Conservation (phyloP, 257 asterid species). For the Linderniella brevidens region DNA sequence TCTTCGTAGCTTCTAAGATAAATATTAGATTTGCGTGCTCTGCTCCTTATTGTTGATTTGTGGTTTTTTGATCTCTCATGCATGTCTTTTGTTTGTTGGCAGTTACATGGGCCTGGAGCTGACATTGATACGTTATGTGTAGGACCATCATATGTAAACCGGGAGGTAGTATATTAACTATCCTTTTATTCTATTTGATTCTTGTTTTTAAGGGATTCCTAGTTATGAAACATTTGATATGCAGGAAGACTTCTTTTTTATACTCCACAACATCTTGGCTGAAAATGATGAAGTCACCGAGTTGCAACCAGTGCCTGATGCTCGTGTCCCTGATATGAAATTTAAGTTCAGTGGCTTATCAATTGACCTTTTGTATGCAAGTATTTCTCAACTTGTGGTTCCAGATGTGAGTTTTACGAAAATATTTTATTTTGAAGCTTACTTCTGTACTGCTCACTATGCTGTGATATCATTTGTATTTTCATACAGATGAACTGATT, state of each 20-base stretch:
- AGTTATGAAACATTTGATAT: slow-evolving; percentile 10
- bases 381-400: slow-evolving; percentile 65
- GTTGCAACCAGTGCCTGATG: slow-evolving; percentile 93
- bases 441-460: no score
- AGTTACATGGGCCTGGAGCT: slow-evolving; percentile 77
- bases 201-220: background rate
- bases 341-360: slow-evolving; percentile 91
- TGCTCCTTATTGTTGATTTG: no score
- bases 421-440: slow-evolving; percentile 2
- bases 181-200: slow-evolving; percentile 3
- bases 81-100: slow-evolving; percentile 1
- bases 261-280: slow-evolving; percentile 50
- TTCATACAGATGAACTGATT: no score
- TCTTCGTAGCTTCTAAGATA: no score
- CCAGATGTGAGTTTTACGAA: slow-evolving; percentile 52
- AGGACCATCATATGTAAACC: slow-evolving; percentile 46
- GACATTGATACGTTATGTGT: slow-evolving; percentile 53
- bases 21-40: no score
- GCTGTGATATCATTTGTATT: background rate
- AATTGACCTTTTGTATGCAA: slow-evolving; percentile 85
- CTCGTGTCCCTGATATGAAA: slow-evolving; percentile 90
- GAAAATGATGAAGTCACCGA: slow-evolving; percentile 71
- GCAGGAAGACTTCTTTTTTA: slow-evolving; percentile 71
- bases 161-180: slow-evolving; percentile 40
- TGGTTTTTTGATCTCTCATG: background rate